phyloP scores from a whole-genome alignment of 2,329 filamentous ascomycete species.

The Nemania sp. region DNA sequence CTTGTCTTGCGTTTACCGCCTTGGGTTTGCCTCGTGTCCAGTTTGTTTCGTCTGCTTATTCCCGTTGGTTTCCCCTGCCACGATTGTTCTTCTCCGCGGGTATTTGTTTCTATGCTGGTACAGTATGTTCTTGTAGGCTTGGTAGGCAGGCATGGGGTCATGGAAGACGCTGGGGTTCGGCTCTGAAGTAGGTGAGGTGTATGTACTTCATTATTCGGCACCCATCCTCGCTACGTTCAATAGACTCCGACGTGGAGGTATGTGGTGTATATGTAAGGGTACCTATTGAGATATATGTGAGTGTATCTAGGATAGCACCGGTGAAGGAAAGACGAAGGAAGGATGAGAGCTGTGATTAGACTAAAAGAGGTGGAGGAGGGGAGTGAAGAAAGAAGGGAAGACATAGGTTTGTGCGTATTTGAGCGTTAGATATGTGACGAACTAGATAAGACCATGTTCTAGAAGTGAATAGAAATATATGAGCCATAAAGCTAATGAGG shows the following conservation, averaged over 20 bases:
- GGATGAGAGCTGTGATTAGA: background rate
- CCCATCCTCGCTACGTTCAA: background rate
- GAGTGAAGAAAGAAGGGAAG: background rate
- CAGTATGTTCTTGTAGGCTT: too few species aligned
- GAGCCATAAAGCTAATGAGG: background rate
- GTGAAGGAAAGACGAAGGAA: background rate
- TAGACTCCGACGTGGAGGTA: background rate
- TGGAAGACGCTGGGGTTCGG: background rate
- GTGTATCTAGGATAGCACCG: background rate
- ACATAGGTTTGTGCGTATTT: background rate
- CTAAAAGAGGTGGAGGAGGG: background rate
- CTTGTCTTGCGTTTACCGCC: background rate
- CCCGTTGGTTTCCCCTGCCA: background rate
- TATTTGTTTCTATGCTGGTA: too few species aligned
- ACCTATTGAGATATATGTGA: background rate
- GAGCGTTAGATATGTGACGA: background rate
- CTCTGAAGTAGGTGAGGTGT: background rate
- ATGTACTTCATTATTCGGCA: background rate
- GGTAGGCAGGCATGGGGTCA: background rate
- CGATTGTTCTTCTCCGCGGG: too few species aligned
- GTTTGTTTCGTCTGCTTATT: background rate
- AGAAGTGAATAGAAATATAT: background rate
- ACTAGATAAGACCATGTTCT: background rate
- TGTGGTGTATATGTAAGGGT: background rate
- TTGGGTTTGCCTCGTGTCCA: background rate